These are phyloP conservation scores for Anisogramma anomala DNA, from an alignment of 2,329 filamentous ascomycete species.

Conservation along the genomic window DNA sequence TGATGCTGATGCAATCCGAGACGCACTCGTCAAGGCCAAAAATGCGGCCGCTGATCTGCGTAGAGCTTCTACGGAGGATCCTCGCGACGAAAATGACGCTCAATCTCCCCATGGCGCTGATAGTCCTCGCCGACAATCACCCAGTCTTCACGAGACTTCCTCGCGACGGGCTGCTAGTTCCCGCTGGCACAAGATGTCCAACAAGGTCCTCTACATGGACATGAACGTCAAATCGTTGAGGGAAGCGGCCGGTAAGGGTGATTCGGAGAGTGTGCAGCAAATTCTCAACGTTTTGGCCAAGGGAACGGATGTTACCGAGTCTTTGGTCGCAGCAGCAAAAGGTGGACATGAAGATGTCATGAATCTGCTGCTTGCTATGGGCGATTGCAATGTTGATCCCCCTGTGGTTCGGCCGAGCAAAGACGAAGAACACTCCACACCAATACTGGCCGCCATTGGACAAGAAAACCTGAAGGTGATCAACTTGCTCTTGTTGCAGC, in stretches of 20 bases:
- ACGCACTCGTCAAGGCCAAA: constrained; percentile 49
- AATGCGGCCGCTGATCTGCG: constrained; percentile 43
- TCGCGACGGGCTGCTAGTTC: constrained; percentile 43
- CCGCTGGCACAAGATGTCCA: constrained; percentile 52
- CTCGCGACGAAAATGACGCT: constrained; percentile 32
- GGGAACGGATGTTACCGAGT: constrained; percentile 62
- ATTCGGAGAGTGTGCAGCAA: constrained; percentile 49
- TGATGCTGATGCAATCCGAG: constrained; percentile 68
- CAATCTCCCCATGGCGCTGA: constrained; percentile 41
- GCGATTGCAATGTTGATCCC: constrained; percentile 56
- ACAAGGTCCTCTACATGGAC: constrained; percentile 51
- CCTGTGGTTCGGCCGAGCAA: constrained; percentile 44
- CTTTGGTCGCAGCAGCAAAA: constrained; percentile 80
- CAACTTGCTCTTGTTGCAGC: constrained; percentile 64
- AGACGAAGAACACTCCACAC: constrained; percentile 63
- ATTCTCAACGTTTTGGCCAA: constrained; percentile 53
- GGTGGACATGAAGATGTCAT: constrained; percentile 84
- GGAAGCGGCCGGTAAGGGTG: constrained; percentile 47
- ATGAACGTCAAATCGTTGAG: constrained; percentile 46
- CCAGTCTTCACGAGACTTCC: constrained; percentile 25
- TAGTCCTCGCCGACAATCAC: constrained; percentile 44
- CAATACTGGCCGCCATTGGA: constrained; percentile 88
- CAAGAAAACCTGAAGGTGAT: constrained; percentile 79
- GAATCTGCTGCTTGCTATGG: constrained; percentile 62
- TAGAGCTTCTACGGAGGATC: constrained; percentile 49